These are phyloP conservation scores for Ascochyta rabiei DNA, from an alignment of 2,329 filamentous ascomycete species.

Conservation along the genomic window DNA sequence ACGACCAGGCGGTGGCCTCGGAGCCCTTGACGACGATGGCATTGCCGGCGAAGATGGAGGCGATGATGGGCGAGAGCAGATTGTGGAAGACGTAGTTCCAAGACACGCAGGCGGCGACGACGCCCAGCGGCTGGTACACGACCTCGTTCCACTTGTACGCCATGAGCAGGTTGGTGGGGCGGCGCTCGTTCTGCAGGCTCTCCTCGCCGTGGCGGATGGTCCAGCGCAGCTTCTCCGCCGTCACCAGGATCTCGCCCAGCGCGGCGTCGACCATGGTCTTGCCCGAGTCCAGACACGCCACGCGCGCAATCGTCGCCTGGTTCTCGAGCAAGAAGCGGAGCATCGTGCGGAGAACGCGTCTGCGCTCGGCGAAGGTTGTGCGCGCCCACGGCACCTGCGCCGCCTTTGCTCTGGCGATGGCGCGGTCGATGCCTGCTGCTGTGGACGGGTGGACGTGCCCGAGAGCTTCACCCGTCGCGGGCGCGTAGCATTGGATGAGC, in stretches of 20 bases:
- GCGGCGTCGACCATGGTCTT: conserved; percentile 96
- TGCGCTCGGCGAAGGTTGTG: conserved; percentile 78
- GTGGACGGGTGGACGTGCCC: conserved; percentile 80
- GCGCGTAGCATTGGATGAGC: conserved; percentile 83
- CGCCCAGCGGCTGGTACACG: conserved; percentile 87
- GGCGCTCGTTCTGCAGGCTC: conserved; percentile 71
- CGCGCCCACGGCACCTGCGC: conserved; percentile 80
- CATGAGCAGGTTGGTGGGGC: conserved; percentile 92
- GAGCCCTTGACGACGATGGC: conserved; percentile 92
- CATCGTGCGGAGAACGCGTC: conserved; percentile 79
- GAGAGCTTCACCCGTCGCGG: conserved; percentile 84
- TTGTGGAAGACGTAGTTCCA: conserved; percentile 98
- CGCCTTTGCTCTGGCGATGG: conserved; percentile 72
- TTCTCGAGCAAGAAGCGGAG: conserved; percentile 85
- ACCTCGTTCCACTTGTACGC: conserved; percentile 93
- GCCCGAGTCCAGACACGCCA: conserved; percentile 89
- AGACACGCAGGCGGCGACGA: conserved; percentile 89
- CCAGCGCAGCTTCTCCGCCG: conserved; percentile 92
- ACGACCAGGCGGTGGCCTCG: conserved; percentile 94
- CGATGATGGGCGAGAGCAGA: conserved; percentile 87
- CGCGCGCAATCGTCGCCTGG: conserved; percentile 82
- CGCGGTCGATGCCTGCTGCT: conserved; percentile 76
- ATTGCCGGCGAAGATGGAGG: conserved; percentile 88
- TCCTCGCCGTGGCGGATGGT: conserved; percentile 88
- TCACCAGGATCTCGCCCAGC: conserved; percentile 93